Conservation (phyloP, 2,329 filamentous ascomycete genomes). For the Fusarium globosum region DNA sequence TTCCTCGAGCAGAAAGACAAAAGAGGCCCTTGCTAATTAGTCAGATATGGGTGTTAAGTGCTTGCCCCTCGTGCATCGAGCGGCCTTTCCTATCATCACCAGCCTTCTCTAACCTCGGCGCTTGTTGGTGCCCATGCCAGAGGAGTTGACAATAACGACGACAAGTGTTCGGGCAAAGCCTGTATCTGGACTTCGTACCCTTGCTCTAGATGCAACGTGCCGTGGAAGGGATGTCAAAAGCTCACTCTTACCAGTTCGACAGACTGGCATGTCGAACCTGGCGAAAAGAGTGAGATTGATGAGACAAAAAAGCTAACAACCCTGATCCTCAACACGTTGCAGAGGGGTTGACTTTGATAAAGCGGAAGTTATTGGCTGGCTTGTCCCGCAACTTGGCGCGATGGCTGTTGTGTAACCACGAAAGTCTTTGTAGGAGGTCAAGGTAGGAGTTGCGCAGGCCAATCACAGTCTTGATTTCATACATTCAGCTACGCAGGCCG, state of each 20-base stretch:
- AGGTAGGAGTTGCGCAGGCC: constrained; percentile 18
- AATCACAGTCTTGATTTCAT: constrained; percentile 18
- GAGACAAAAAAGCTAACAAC: constrained; percentile 31
- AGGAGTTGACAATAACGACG: background rate
- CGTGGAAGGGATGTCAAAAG: background rate
- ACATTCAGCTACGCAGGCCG: constrained; percentile 32
- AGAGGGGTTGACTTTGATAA: constrained; percentile 23
- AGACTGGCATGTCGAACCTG: constrained; percentile 2
- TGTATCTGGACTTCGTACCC: background rate
- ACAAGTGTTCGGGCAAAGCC: background rate
- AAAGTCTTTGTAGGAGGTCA: constrained; percentile 23
- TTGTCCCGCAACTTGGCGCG: constrained; percentile 19
- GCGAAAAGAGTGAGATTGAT: constrained; percentile 25
- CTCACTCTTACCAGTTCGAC: background rate
- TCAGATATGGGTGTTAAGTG: background rate
- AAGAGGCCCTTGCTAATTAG: background rate
- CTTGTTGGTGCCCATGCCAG: background rate
- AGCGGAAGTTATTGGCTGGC: constrained; percentile 23
- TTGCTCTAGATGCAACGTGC: background rate
- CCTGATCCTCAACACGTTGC: constrained; percentile 22
- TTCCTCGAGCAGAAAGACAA: background rate
- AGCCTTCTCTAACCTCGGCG: background rate
- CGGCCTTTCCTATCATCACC: background rate
- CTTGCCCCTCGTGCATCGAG: background rate
- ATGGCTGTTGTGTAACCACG: constrained; percentile 37